These are phyloP conservation scores for Tetrapisispora pingtungensis DNA, from an alignment of 805 yeast species.

Conservation along the genomic window DNA sequence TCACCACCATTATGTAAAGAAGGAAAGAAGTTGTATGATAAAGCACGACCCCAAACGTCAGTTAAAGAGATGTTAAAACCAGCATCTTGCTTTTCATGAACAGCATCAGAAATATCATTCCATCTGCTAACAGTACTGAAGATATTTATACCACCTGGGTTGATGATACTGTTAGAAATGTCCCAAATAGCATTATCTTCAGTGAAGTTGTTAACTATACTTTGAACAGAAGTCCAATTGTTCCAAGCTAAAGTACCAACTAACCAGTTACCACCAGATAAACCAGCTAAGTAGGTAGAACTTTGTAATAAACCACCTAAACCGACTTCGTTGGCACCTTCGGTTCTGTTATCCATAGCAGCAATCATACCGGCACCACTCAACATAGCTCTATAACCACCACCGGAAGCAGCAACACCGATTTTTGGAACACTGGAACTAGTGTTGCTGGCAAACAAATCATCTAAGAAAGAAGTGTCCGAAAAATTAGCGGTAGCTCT, in stretches of 20 bases:
- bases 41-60: constrained; percentile 72
- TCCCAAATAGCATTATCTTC: constrained; percentile 51
- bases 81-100: constrained; percentile 46
- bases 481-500: constrained; percentile 29
- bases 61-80: constrained; percentile 61
- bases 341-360: constrained; percentile 73
- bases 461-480: constrained; percentile 9
- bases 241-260: constrained; percentile 60
- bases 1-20: constrained; percentile 52
- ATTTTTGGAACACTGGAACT: constrained; percentile 30
- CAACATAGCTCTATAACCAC: constrained; percentile 87
- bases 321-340: constrained; percentile 42
- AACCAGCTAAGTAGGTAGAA: constrained; percentile 62
- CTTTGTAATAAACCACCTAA: constrained; percentile 69
- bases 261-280: constrained; percentile 84
- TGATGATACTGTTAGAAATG: constrained; percentile 48
- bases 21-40: constrained; percentile 65
- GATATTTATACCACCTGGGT: constrained; percentile 55
- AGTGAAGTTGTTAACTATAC: constrained; percentile 34
- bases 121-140: constrained; percentile 44
- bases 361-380: constrained; percentile 76
- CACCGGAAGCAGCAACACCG: constrained; percentile 67
- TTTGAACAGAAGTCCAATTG: constrained; percentile 63
- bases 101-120: constrained; percentile 43
- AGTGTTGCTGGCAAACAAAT: constrained; percentile 13